These are phyloP conservation scores for Dissophora ornata DNA, from an alignment of 192 early-diverging fungal genomes.

Conservation along the genomic window DNA sequence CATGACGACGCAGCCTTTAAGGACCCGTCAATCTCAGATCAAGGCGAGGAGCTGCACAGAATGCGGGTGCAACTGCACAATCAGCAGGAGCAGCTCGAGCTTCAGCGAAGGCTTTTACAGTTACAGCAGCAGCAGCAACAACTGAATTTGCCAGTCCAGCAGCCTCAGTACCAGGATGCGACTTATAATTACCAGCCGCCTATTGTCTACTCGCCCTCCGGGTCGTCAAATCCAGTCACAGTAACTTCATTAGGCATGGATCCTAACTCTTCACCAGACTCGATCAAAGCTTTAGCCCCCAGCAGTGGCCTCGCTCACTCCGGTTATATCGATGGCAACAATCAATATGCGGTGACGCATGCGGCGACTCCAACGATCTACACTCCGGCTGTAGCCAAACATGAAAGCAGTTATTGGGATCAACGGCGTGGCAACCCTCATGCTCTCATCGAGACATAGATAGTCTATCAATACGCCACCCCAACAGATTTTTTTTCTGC, in stretches of 20 bases:
- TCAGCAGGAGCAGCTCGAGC: too few species aligned
- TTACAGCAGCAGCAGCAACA: slow-evolving; percentile 31
- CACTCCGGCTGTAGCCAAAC: slow-evolving; percentile 1
- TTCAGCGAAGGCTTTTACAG: too few species aligned
- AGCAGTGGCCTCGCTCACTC: not conserved
- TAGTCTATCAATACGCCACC: too few species aligned
- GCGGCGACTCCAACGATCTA: not conserved
- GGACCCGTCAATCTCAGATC: too few species aligned
- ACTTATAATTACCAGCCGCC: slow-evolving; percentile 9
- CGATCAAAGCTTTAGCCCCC: not conserved
- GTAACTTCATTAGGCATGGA: not conserved
- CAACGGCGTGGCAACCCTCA: slow-evolving; percentile 30
- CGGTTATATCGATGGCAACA: slow-evolving; percentile 7
- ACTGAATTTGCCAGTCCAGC: not conserved
- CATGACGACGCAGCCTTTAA: too few species aligned
- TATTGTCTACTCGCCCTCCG: slow-evolving; percentile 6
- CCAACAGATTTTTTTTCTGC: too few species aligned
- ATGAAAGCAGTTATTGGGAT: slow-evolving; percentile 19
- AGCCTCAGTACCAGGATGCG: slow-evolving; percentile 7
- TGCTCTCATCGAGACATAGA: slow-evolving; percentile 14
- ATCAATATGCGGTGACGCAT: not conserved
- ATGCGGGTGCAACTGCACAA: too few species aligned
- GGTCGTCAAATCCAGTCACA: not conserved
- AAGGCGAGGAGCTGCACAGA: too few species aligned
- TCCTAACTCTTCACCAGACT: slow-evolving; percentile 3